Conservation (phyloP, 306 rosid genomes). For the Medicago ruthenica region DNA sequence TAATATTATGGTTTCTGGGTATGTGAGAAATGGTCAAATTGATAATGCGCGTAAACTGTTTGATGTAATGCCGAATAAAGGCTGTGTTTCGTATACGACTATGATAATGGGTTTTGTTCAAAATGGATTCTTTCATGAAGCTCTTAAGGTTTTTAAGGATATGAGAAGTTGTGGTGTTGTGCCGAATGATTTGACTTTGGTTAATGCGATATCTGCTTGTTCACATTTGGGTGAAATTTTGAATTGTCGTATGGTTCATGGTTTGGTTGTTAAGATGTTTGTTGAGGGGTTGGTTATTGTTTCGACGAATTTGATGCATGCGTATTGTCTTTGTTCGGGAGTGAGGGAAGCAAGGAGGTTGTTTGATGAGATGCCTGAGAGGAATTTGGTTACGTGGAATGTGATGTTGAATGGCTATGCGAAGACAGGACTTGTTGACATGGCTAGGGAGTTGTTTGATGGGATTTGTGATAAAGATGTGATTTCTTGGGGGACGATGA, state of each 20-base stretch:
- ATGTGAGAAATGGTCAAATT: constrained; percentile 60
- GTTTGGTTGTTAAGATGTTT: constrained; percentile 57
- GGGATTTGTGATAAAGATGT: constrained; percentile 68
- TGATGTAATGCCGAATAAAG: constrained; percentile 67
- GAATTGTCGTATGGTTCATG: constrained; percentile 74
- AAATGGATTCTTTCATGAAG: constrained; percentile 65
- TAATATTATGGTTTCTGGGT: constrained; percentile 85
- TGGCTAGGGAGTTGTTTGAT: constrained; percentile 75
- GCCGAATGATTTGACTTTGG: constrained; percentile 76
- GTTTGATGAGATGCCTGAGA: constrained; percentile 70
- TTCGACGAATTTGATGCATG: constrained; percentile 78
- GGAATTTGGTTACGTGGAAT: constrained; percentile 83
- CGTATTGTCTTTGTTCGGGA: constrained; percentile 71
- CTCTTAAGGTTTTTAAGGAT: constrained; percentile 70
- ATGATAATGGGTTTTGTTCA: constrained; percentile 85
- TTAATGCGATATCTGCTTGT: constrained; percentile 69
- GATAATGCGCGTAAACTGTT: constrained; percentile 71
- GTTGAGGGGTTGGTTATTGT: constrained; percentile 62
- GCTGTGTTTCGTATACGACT: constrained; percentile 79
- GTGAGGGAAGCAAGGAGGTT: constrained; percentile 64
- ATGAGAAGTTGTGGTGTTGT: constrained; percentile 65
- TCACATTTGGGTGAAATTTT: constrained; percentile 63
- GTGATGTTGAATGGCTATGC: constrained; percentile 85
- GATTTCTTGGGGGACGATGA: constrained; percentile 90
- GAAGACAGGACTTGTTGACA: constrained; percentile 65